Evolutionary conservation across 257 asterid species (phyloP).

Genomic region (Cinchona pubescens): DNA sequence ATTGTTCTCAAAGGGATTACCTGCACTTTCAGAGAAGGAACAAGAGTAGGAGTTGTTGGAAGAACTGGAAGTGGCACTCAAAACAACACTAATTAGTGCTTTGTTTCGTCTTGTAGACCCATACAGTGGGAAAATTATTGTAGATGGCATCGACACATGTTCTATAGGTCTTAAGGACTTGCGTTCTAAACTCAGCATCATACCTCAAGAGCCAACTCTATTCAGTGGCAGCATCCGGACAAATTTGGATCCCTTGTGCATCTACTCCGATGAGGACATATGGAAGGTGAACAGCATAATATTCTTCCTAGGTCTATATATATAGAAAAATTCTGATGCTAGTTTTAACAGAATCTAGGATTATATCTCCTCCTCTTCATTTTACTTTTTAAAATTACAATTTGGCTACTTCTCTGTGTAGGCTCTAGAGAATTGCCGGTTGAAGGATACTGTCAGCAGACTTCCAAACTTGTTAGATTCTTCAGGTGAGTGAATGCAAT

Average conservation of each 20-base stretch:
- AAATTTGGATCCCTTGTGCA: conserved; percentile 76
- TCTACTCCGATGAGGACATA: conserved; percentile 61
- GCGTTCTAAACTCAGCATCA: conserved; percentile 65
- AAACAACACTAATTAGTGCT: conserved; percentile 67
- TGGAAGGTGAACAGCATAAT: conserved; percentile 51
- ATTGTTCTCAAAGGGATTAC: conserved; percentile 68
- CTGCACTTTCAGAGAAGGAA: conserved; percentile 67
- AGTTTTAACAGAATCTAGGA: background rate
- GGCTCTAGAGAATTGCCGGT: conserved; percentile 78
- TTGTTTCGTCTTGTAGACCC: conserved; percentile 86
- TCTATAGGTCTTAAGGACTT: conserved; percentile 68
- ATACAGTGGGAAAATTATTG: conserved; percentile 41
- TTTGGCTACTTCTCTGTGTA: background rate
- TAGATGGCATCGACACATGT: conserved; percentile 67
- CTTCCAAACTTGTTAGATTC: conserved; percentile 67
- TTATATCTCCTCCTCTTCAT: background rate
- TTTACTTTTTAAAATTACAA: too few species aligned
- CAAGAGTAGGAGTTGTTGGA: conserved; percentile 71
- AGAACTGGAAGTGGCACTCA: conserved; percentile 93
- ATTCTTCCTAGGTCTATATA: background rate
- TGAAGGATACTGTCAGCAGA: conserved; percentile 49
- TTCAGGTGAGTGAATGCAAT: conserved; percentile 43
- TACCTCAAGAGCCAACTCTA: conserved; percentile 89
- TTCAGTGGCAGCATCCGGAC: conserved; percentile 67
- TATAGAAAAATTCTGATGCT: background rate